Percentiles rank a stretch among this genome's conserved stretches.
Conservation (phyloP, 768 basidiomycete species). For the Termitomyces sp. region DNA sequence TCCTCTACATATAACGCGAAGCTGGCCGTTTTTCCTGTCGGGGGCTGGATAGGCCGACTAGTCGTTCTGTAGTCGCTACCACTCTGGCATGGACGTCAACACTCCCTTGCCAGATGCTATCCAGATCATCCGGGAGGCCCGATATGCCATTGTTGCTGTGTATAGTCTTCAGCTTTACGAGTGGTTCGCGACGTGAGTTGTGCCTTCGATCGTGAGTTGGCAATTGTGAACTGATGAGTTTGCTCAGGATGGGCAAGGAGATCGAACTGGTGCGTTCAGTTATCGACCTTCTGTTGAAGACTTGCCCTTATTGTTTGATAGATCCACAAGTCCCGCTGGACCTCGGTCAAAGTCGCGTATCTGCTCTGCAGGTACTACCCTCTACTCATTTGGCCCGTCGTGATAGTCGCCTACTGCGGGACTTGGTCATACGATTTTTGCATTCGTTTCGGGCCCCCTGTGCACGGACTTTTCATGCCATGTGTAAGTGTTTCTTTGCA, state of each 20-base stretch:
- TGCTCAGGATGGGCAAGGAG: slow-evolving; percentile 23
- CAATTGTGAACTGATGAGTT: not conserved
- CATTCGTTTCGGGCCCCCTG: slow-evolving; percentile 19
- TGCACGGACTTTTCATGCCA: slow-evolving; percentile 28
- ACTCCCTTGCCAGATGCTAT: slow-evolving; percentile 4
- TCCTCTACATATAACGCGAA: not conserved
- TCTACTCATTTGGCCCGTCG: slow-evolving; percentile 27
- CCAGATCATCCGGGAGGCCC: slow-evolving; percentile 16
- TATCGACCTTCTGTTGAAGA: not conserved
- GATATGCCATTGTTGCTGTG: slow-evolving; percentile 28
- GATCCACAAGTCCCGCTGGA: slow-evolving; percentile 32
- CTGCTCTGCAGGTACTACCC: slow-evolving; percentile 38
- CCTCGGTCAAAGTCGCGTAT: slow-evolving; percentile 32
- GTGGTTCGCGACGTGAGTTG: slow-evolving; percentile 30
- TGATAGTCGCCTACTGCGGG: slow-evolving; percentile 32
- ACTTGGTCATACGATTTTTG: slow-evolving; percentile 26
- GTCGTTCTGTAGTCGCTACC: not conserved
- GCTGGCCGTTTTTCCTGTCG: slow-evolving; percentile 2
- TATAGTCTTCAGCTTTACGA: slow-evolving; percentile 29
- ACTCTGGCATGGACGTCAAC: slow-evolving; percentile 8
- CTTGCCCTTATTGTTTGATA: slow-evolving; percentile 5
- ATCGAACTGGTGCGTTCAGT: slow-evolving; percentile 24
- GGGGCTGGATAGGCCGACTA: slow-evolving; percentile 8
- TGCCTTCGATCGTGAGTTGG: not conserved
- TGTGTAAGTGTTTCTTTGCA: slow-evolving; percentile 16